phyloP scores from a whole-genome alignment of 305 asterid genomes.

The Fraxinus dipetala region DNA sequence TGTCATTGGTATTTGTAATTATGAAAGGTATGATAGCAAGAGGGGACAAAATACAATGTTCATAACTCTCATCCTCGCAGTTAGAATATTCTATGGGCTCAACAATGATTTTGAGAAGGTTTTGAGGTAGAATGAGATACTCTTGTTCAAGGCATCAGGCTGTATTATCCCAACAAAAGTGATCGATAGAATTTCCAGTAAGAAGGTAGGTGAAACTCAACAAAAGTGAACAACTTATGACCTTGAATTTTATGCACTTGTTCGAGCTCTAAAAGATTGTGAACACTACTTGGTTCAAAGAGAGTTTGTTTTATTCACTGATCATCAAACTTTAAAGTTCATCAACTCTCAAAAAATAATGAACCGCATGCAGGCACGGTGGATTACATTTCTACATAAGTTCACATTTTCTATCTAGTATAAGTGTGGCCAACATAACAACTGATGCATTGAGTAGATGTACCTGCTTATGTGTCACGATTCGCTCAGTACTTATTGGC shows the following conservation, averaged over 20 bases:
- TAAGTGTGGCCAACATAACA: neutral
- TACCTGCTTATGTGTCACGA: neutral
- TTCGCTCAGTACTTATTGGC: neutral
- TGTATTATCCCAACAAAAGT: neutral
- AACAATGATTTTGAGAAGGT: neutral
- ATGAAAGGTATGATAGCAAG: neutral
- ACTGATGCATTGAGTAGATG: neutral
- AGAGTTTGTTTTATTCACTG: neutral
- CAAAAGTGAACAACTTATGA: neutral
- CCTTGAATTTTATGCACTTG: neutral
- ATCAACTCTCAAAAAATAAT: neutral
- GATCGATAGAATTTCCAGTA: neutral
- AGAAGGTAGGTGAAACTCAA: neutral
- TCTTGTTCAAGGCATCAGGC: neutral
- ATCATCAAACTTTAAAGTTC: neutral
- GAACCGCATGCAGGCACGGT: neutral
- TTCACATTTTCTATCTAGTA: neutral
- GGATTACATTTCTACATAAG: neutral
- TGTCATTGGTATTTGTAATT: neutral
- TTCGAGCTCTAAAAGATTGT: neutral
- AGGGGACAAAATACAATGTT: too few relatives aligned
- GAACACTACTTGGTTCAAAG: neutral
- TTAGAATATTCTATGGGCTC: neutral
- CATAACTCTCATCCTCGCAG: neutral
- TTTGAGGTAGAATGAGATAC: neutral